Conservation (phyloP, 164 flowering plant species). For the Echeveria elegans region DNA sequence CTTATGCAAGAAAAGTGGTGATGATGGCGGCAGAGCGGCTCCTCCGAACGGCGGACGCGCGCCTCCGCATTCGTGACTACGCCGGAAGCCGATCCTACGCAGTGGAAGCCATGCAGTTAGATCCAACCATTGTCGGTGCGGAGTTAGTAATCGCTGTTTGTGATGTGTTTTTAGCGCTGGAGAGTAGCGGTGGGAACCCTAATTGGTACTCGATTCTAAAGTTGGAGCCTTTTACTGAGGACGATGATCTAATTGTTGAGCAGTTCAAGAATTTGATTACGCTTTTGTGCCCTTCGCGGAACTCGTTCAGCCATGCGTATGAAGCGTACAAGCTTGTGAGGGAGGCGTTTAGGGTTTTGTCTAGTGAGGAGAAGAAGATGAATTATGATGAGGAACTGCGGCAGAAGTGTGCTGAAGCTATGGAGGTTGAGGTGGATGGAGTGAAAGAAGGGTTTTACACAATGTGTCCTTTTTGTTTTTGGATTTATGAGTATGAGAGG, state of each 20-base stretch:
- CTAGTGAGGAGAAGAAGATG: constrained; percentile 17
- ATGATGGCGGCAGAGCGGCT: constrained; percentile 9
- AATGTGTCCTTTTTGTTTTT: constrained; percentile 48
- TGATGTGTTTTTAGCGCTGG: constrained; percentile 21
- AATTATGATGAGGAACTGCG: constrained; percentile 18
- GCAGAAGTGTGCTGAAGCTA: neutral
- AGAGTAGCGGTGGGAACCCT: neutral
- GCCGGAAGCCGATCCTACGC: constrained; percentile 20
- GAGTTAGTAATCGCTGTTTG: constrained; percentile 23
- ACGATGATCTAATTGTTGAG: constrained; percentile 11
- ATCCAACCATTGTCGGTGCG: constrained; percentile 16
- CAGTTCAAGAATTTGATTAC: constrained; percentile 13
- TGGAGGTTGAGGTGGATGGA: neutral
- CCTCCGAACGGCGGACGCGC: constrained; percentile 10
- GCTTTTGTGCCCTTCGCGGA: constrained; percentile 17
- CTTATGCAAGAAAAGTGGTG: neutral
- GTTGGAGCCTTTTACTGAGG: constrained; percentile 11
- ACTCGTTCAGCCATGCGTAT: constrained; percentile 15
- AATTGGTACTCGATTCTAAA: constrained; percentile 28
- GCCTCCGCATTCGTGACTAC: constrained; percentile 21
- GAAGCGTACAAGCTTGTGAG: constrained; percentile 19
- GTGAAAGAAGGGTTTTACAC: constrained; percentile 33
- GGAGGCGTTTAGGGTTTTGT: constrained; percentile 24
- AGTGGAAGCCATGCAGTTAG: constrained; percentile 15
- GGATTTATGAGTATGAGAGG: constrained; percentile 31